Evolutionary conservation across 306 rosid species (phyloP), one percentile per base, ranked within the genome.

Genomic region (Hippophae gyantsensis): DNA sequence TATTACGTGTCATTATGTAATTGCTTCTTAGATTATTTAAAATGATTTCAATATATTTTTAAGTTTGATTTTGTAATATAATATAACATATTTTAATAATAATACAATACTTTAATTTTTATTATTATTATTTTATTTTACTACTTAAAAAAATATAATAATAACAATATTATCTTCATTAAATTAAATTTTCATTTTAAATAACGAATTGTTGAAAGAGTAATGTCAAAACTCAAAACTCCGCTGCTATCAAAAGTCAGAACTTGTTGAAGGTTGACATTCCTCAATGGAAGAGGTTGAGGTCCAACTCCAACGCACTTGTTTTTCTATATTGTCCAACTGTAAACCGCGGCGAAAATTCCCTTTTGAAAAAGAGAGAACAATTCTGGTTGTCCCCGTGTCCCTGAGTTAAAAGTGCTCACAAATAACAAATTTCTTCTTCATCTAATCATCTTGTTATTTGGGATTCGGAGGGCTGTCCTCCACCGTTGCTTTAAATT

Each of bases 401-500:
- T 32, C 38, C 38, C 38, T 2, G 38, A 2, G 38, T 32, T 32
- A 53, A 52, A 54, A 78, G 71, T 66, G 74, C 76, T 79, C 74
- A 78, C 74, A 74, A 52, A 48, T n/a, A 7, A 32, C 38, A 32
- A 32, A 32, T 32, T 32, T 32, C 38, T 32, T 32, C 62, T n/a
- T 25, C 66, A 27, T 57, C 46, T 7, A 8, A 38, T 42, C 61
- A 40, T 50, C 66, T 64, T 56, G 49, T 40, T 43, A 13, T 27
- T 52, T 65, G 68, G 54, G 81, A 63, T 76, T 62, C 38, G 38
- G 5, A 45, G 56, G 26, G 55, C 74, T 64, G 65, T 57, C 74
- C 76, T 76, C 85, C 80, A 83, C 81, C 79, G 78, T 76, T 71
- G 67, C 78, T 76, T 79, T 80, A 46, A 61, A n/a, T 25, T 86